Conservation (phyloP, 805 yeast species). For the Metschnikowia henanensis region DNA sequence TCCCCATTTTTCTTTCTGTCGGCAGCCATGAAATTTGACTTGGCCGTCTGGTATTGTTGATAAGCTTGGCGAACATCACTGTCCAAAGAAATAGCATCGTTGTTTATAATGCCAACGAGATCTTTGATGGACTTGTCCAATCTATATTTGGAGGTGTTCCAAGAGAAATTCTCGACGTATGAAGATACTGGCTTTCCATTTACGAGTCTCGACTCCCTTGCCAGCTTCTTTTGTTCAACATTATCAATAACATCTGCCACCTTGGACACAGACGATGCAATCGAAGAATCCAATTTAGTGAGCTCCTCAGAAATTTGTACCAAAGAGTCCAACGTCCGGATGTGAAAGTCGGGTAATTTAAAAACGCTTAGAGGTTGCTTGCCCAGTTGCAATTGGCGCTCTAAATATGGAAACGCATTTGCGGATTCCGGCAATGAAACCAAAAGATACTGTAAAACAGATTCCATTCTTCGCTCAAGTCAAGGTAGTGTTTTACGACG, state of each 20-base stretch:
- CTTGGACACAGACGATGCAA: conserved; percentile 67
- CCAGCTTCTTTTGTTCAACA: conserved; percentile 23
- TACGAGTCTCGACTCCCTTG: conserved; percentile 36
- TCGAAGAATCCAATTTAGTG: conserved; percentile 76
- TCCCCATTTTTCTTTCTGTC: conserved; percentile 95
- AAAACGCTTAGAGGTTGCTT: conserved; percentile 56
- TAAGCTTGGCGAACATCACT: conserved; percentile 78
- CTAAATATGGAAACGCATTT: conserved; percentile 53
- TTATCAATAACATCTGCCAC: conserved; percentile 69
- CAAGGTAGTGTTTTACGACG: not conserved
- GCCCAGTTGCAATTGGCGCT: conserved; percentile 55
- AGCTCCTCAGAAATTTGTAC: conserved; percentile 92
- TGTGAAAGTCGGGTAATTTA: conserved; percentile 80
- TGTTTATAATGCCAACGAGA: conserved; percentile 64
- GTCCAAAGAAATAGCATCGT: conserved; percentile 82
- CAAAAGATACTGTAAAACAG: conserved; percentile 47
- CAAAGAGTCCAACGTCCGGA: conserved; percentile 90
- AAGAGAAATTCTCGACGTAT: conserved; percentile 72
- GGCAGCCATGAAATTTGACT: conserved; percentile 79
- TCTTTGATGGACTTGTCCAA: conserved; percentile 81
- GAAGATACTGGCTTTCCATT: conserved; percentile 52
- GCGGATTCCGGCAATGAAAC: conserved; percentile 60
- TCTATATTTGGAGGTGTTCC: conserved; percentile 89
- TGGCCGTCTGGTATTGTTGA: conserved; percentile 76
- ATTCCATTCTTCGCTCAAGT: conserved; percentile 23